Percentiles rank a stretch among this genome's conserved stretches.
Evolutionary conservation across 2,329 filamentous ascomycete species (phyloP).

Genomic region (Fusarium sp.): DNA sequence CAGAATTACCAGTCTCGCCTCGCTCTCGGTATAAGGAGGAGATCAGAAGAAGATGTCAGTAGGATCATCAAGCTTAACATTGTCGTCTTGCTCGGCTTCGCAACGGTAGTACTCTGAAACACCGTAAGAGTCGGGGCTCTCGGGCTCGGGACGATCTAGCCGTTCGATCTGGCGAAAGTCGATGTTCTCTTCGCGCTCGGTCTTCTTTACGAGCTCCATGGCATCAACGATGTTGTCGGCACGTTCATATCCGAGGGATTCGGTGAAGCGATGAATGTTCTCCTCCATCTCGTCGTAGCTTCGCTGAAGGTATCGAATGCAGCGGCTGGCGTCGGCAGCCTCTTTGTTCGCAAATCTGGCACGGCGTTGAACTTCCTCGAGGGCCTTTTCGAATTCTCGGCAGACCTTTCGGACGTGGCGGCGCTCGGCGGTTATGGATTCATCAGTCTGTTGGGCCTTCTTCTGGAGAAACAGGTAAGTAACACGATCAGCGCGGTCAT

Average conservation of each 20-base stretch:
- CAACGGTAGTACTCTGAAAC: background rate
- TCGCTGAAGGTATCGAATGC: background rate
- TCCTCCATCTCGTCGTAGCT: background rate
- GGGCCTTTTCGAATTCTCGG: background rate
- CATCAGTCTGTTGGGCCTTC: background rate
- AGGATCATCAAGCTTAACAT: background rate
- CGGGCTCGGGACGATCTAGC: background rate
- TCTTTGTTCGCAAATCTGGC: constrained; percentile 1
- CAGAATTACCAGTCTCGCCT: too few species aligned
- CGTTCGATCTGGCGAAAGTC: background rate
- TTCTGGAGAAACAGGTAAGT: background rate
- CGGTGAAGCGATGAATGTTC: background rate
- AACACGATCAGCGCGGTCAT: constrained; percentile 7
- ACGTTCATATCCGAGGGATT: constrained; percentile 7
- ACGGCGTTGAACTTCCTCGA: background rate
- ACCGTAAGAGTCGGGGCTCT: constrained; percentile 13
- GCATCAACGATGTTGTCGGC: background rate
- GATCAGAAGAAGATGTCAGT: constrained; percentile 10
- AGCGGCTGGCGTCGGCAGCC: background rate
- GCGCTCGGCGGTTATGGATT: background rate
- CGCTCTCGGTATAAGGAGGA: too few species aligned
- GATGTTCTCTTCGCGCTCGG: constrained; percentile 7
- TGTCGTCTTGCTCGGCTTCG: background rate
- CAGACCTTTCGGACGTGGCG: constrained; percentile 8
- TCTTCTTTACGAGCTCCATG: constrained; percentile 4